Conservation (phyloP, 257 asterid genomes). For the Oldenlandia corymbosa region DNA sequence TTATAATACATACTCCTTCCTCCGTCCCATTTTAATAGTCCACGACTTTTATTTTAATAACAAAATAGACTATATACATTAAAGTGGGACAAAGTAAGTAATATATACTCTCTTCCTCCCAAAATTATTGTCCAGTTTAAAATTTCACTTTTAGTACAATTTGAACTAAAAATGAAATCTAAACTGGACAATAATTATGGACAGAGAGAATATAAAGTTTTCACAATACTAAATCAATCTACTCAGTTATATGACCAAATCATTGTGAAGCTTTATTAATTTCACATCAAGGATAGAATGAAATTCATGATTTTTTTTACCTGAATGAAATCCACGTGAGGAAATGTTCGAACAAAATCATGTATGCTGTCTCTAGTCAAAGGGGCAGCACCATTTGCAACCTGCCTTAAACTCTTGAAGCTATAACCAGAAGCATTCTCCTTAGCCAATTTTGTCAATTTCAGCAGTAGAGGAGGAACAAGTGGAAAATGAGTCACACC, state of each 20-base stretch:
- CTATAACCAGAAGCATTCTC: slow-evolving; percentile 22
- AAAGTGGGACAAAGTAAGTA: too few relatives aligned
- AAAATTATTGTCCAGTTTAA: too few relatives aligned
- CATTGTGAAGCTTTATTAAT: not conserved
- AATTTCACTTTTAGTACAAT: too few relatives aligned
- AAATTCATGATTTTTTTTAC: slow-evolving; percentile 19
- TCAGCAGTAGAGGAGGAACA: slow-evolving; percentile 58
- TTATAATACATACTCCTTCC: not conserved
- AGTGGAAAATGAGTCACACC: slow-evolving; percentile 57
- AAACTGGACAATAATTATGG: too few relatives aligned
- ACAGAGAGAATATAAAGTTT: not conserved
- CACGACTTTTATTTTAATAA: too few relatives aligned
- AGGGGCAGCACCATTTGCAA: slow-evolving; percentile 80
- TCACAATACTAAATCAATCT: not conserved
- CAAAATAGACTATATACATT: too few relatives aligned
- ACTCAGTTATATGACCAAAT: too few relatives aligned
- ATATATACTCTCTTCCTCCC: too few relatives aligned
- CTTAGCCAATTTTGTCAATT: slow-evolving; percentile 47
- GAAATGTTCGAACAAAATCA: slow-evolving; percentile 51
- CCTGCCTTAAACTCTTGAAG: slow-evolving; percentile 61
- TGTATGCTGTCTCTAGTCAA: slow-evolving; percentile 34
- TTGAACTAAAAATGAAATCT: too few relatives aligned
- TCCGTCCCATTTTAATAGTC: too few relatives aligned
- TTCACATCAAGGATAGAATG: not conserved
- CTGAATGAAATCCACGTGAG: slow-evolving; percentile 75